Conservation (phyloP, 805 yeast species). For the Pichia exigua region DNA sequence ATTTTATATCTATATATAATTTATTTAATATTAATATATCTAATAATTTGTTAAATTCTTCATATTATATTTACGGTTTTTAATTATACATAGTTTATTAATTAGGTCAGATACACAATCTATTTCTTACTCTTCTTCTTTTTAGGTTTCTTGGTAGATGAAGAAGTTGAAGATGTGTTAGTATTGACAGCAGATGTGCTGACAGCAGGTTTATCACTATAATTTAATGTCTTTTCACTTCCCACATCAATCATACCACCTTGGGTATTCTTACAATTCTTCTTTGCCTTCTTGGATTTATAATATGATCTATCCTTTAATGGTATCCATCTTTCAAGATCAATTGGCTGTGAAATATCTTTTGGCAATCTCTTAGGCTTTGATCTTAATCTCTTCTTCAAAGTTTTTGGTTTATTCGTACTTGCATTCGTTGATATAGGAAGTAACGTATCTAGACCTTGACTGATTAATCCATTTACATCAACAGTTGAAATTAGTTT, state of each 20-base stretch:
- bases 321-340: conserved; percentile 88
- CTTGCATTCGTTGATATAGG: conserved; percentile 5
- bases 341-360: conserved; percentile 28
- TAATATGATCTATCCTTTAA: conserved; percentile 76
- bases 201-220: conserved; percentile 10
- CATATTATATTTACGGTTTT: not conserved
- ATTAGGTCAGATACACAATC: not conserved
- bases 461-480: conserved; percentile 22
- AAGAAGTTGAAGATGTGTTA: not conserved
- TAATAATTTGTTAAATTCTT: not conserved
- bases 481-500: conserved; percentile 27
- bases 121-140: conserved; percentile 27
- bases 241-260: conserved; percentile 49
- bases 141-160: conserved; percentile 16
- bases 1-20: not conserved
- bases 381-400: conserved; percentile 19
- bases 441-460: conserved; percentile 24
- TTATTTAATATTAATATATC: not conserved
- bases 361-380: conserved; percentile 25
- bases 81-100: not conserved
- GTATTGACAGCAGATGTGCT: conserved; percentile 7
- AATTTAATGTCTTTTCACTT: conserved; percentile 32
- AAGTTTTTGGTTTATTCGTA: conserved; percentile 10
- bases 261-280: conserved; percentile 49
- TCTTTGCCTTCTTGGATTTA: conserved; percentile 62